phyloP scores from a whole-genome alignment of 805 yeast species.

The Candida dendrica region DNA sequence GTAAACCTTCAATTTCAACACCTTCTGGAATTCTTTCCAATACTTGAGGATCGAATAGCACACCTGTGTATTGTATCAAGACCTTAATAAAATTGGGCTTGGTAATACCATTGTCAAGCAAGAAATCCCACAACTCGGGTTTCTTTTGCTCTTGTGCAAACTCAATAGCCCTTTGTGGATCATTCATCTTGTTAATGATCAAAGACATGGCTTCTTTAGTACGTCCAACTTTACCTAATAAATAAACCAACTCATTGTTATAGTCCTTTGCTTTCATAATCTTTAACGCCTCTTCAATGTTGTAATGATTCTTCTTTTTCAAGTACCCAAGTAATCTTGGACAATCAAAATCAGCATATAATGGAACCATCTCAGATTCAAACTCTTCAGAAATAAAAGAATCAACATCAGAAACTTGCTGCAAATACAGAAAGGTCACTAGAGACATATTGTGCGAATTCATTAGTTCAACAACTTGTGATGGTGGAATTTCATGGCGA shows the following conservation, averaged over 20 bases:
- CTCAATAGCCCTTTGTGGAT: constrained; percentile 72
- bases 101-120: constrained; percentile 61
- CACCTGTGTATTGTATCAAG: constrained; percentile 62
- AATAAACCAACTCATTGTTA: constrained; percentile 68
- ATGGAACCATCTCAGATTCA: constrained; percentile 59
- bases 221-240: constrained; percentile 79
- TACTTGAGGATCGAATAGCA: constrained; percentile 59
- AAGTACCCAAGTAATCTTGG: constrained; percentile 52
- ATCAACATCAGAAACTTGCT: constrained; percentile 49
- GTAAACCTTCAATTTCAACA: constrained; percentile 59
- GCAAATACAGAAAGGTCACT: constrained; percentile 60
- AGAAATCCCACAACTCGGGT: constrained; percentile 70
- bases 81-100: constrained; percentile 75
- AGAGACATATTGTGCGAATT: constrained; percentile 32
- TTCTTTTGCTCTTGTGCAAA: constrained; percentile 70
- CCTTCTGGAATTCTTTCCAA: constrained; percentile 56
- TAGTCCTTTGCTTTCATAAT: constrained; percentile 49
- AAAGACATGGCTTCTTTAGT: constrained; percentile 66
- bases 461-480: constrained; percentile 41
- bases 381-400: constrained; percentile 44
- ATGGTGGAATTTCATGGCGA: constrained; percentile 59
- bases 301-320: constrained; percentile 50
- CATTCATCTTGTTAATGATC: constrained; percentile 69
- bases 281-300: constrained; percentile 62
- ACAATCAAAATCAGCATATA: constrained; percentile 60